A percentile compares a stretch with the other conserved stretches of the same genome.
Evolutionary conservation across 2,329 filamentous ascomycete species (phyloP).

Genomic region (Zymoseptoria crescenta): DNA sequence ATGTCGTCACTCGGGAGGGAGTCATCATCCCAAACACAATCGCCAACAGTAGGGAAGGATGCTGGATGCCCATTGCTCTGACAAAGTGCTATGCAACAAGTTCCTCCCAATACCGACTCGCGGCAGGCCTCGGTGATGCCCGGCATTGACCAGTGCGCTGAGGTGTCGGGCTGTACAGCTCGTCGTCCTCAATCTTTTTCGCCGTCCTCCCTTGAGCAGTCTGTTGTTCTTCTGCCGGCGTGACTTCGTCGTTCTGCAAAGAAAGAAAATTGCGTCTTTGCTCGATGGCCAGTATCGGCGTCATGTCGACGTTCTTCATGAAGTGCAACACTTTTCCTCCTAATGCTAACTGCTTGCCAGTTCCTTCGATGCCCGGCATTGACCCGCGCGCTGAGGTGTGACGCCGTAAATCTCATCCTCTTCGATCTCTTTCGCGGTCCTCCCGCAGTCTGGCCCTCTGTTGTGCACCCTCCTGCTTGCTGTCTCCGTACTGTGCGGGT

Average conservation of each 20-base stretch:
- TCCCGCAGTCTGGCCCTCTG: background rate
- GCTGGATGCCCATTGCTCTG: too few relatives aligned
- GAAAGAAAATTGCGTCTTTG: background rate
- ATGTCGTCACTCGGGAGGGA: too few relatives aligned
- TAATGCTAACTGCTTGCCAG: background rate
- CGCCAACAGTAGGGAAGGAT: too few relatives aligned
- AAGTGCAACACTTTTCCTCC: background rate
- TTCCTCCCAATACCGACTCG: background rate
- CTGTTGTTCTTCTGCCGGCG: too few relatives aligned
- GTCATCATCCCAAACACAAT: too few relatives aligned
- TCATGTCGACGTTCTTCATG: too few relatives aligned
- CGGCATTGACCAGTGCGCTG: constrained; percentile 2
- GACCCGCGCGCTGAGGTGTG: constrained; percentile 9
- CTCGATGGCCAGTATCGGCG: too few relatives aligned
- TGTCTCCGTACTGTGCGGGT: background rate
- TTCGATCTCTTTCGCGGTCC: background rate
- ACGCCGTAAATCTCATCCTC: constrained; percentile 8
- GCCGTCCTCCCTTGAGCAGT: too few relatives aligned
- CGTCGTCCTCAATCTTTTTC: too few relatives aligned
- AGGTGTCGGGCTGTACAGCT: constrained; percentile 14
- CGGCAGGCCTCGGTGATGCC: background rate
- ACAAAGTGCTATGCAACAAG: too few relatives aligned
- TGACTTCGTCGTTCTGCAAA: too few relatives aligned
- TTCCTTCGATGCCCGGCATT: background rate
- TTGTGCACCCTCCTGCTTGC: background rate